Base-by-base conservation (phyloP, 192 early-diverging fungal species). In the Funneliformis geosporum region DNA sequence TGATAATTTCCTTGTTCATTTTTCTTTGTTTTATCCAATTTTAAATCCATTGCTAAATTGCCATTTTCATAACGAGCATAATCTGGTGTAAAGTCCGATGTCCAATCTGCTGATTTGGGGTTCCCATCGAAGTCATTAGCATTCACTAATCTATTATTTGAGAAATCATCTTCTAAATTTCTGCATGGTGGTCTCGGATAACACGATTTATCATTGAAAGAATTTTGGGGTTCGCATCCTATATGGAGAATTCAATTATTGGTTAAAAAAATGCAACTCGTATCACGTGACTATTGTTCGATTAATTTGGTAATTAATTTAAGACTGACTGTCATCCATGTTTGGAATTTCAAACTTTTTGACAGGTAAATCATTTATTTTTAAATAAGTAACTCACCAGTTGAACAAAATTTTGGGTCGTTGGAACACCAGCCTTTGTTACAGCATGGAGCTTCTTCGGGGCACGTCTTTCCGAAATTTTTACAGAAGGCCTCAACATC, bases 71-170 rank as follows among this genome's bases (percentile, higher is more conserved):
- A 69, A 33, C 8, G 8, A 12, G 88, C 85, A 66, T 89, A 82
- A 25, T 85, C 83, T 0, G 89, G 89, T 61, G 23, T 23, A 60
- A 87, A 90, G 46, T 90, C 85, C 23, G 88, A 90, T 59, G 85
- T 83, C 81, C 87, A 90, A 28, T 77, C 44, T 2, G 80, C 74
- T 0, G 67, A 79, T 2, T 73, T 78, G 2, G 91, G 89, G 33
- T 89, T 79, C n/a, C 90, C 90, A 12, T 80, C 82, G 83, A 86
- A 92, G 18, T 82, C 23, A 43, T 60, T 21, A 23, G 14, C 18
- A 25, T 12, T 47, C 23, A 74, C 46, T 23, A 74, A 8, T 23
- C 47, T 47, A 44, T 79, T 74, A 23, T 84, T 69, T 14, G 73
- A 69, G 42, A 84, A 84, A 10, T 84, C 80, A 25, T 84, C 83